These are phyloP conservation scores for Saussurea involucrata DNA, from an alignment of 129 eudicot species.

Conservation along the genomic window DNA sequence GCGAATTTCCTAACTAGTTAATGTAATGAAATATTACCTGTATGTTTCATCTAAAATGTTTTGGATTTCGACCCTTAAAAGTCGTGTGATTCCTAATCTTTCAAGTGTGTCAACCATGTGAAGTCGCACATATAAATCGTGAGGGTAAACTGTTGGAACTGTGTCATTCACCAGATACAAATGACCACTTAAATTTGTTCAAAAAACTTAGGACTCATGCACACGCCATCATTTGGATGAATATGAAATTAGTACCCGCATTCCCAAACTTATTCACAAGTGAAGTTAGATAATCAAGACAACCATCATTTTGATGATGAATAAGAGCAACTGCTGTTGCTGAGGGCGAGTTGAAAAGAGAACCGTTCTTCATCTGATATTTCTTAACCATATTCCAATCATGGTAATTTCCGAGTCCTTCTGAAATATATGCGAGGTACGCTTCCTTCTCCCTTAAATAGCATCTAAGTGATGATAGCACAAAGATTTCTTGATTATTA, in stretches of 20 bases:
- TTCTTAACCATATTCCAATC: slow-evolving; percentile 16
- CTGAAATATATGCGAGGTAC: slow-evolving; percentile 24
- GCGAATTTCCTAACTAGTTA: neutral
- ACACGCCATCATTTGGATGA: neutral
- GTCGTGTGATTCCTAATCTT: slow-evolving; percentile 8
- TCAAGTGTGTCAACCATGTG: slow-evolving; percentile 15
- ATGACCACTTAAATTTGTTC: neutral
- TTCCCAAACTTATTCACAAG: slow-evolving; percentile 9
- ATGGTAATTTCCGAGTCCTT: slow-evolving; percentile 20
- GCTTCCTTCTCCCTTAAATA: neutral
- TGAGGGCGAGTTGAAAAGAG: slow-evolving; percentile 28
- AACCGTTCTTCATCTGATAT: slow-evolving; percentile 27
- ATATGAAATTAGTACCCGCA: slow-evolving; percentile 9
- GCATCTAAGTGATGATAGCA: neutral
- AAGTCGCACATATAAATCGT: slow-evolving; percentile 9
- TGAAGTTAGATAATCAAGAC: slow-evolving; percentile 18
- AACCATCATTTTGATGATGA: slow-evolving; percentile 1
- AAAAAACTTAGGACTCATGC: neutral
- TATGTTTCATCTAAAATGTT: slow-evolving; percentile 8
- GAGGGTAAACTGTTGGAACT: slow-evolving; percentile 18
- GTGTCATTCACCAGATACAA: neutral
- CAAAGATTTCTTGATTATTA: neutral
- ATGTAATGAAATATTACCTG: neutral
- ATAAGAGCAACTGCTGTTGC: slow-evolving; percentile 32
- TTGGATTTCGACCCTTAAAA: slow-evolving; percentile 8